These are phyloP conservation scores for Boletus speciosus DNA, from an alignment of 768 basidiomycete genomes.

Conservation along the genomic window DNA sequence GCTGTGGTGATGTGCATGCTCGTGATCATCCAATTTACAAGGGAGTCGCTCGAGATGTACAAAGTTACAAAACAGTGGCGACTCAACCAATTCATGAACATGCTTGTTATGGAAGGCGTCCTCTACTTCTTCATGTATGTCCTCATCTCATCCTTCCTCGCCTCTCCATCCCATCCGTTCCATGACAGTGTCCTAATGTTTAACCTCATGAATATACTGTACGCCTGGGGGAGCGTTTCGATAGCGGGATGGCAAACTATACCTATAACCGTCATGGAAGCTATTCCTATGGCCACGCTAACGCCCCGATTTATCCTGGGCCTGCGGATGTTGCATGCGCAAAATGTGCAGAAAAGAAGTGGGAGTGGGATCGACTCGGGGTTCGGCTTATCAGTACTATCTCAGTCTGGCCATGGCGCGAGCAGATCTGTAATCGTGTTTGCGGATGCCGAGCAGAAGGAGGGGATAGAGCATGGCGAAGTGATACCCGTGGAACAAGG, in stretches of 20 bases:
- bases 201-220: neutral
- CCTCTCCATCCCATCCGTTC: no score
- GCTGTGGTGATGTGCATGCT: neutral
- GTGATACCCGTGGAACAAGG: neutral
- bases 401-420: neutral
- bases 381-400: neutral
- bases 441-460: neutral
- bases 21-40: neutral
- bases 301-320: constrained; percentile 4
- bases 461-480: neutral
- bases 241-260: neutral
- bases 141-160: no score
- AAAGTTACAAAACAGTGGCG: neutral
- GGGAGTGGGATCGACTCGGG: neutral
- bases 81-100: constrained; percentile 5
- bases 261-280: neutral
- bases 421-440: neutral
- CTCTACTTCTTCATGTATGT: constrained; percentile 12
- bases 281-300: neutral
- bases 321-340: constrained; percentile 3
- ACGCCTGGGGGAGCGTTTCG: neutral
- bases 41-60: constrained; percentile 2
- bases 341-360: neutral
- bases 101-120: constrained; percentile 5
- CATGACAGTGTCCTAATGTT: neutral